phyloP scores from a whole-genome alignment of 495 filamentous ascomycete species.

The Rostrohypoxylon terebratum region DNA sequence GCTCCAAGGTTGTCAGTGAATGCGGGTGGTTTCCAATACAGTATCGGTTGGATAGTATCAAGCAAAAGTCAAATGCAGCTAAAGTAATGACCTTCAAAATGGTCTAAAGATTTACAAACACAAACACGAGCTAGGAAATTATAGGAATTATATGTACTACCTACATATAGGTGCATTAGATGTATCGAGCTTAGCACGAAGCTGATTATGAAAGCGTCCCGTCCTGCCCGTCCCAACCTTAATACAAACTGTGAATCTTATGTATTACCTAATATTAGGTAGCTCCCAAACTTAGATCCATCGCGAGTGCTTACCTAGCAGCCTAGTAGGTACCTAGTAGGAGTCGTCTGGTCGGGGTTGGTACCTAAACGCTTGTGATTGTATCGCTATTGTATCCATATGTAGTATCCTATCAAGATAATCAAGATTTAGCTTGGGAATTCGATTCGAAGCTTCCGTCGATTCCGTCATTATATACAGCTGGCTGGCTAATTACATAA shows the following conservation, averaged over 20 bases:
- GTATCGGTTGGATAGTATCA: conserved; percentile 11
- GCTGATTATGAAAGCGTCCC: conserved; percentile 3
- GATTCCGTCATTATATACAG: conserved; percentile 40
- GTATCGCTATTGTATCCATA: background rate
- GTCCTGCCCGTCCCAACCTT: no score
- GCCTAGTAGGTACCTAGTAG: no score
- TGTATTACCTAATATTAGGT: conserved; percentile 28
- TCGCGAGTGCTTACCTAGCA: background rate
- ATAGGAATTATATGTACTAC: background rate
- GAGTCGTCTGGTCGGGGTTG: no score
- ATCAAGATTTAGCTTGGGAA: background rate
- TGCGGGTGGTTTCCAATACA: background rate
- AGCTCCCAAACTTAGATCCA: background rate
- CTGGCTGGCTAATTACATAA: conserved; percentile 4
- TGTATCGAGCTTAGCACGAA: background rate
- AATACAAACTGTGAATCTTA: background rate
- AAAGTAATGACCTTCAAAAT: conserved; percentile 2
- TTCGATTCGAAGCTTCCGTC: conserved; percentile 10
- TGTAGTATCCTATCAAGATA: background rate
- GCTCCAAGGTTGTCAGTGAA: background rate
- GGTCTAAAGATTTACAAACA: conserved; percentile 3
- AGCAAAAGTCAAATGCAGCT: background rate
- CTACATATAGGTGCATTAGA: no score
- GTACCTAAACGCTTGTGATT: background rate
- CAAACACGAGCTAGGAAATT: background rate